Evolutionary conservation across 1,139 yeast species (phyloP).

Genomic region (Saccharomyces hybrid): DNA sequence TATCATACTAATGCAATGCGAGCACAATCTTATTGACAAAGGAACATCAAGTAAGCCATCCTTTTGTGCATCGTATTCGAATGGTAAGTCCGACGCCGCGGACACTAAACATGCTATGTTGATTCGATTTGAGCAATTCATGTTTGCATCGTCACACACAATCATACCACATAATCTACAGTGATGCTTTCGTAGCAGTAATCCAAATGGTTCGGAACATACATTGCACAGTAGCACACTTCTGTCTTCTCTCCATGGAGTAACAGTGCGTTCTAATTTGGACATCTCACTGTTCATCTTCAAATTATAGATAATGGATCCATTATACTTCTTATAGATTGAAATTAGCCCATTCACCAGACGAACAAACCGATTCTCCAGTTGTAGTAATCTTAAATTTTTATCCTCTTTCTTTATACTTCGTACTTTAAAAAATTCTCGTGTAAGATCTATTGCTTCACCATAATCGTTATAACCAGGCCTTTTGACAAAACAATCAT

Average conservation of each 20-base stretch:
- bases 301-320: constrained; percentile 20
- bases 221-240: constrained; percentile 49
- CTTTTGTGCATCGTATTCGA: constrained; percentile 13
- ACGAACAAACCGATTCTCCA: constrained; percentile 60
- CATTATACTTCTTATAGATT: constrained; percentile 16
- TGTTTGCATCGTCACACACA: constrained; percentile 62
- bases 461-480: constrained; percentile 49
- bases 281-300: constrained; percentile 26
- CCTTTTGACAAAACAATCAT: constrained; percentile 47
- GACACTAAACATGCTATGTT: constrained; percentile 41
- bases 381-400: constrained; percentile 45
- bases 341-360: constrained; percentile 31
- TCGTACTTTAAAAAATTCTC: constrained; percentile 39
- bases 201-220: constrained; percentile 50
- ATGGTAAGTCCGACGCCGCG: constrained; percentile 29
- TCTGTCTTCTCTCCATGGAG: constrained; percentile 62
- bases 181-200: constrained; percentile 72
- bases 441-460: constrained; percentile 39
- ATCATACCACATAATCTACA: constrained; percentile 78
- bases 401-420: constrained; percentile 34
- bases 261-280: constrained; percentile 46
- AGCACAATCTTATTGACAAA: constrained; percentile 50
- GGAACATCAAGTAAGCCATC: constrained; percentile 19
- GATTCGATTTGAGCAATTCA: constrained; percentile 66
- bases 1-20: constrained; percentile 55